Evolutionary conservation across 495 filamentous ascomycete genomes (phyloP).

Genomic region (Xylaria longipes): DNA sequence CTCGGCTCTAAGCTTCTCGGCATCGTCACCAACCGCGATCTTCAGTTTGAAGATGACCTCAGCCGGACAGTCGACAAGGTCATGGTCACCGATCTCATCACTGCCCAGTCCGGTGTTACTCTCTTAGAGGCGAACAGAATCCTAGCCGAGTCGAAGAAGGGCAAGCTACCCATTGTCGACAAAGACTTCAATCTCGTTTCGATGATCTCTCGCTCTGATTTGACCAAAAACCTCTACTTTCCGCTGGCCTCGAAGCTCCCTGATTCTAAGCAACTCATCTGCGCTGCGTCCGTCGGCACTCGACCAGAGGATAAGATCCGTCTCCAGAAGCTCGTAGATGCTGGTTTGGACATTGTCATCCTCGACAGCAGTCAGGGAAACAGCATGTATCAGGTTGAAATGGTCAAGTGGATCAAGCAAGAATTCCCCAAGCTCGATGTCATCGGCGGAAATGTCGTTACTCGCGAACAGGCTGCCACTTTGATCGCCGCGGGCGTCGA

Average conservation of each 20-base stretch:
- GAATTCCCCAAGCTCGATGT: conserved; percentile 87
- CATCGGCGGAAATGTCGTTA: conserved; percentile 98
- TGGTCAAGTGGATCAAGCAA: conserved; percentile 94
- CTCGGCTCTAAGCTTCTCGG: conserved; percentile 94
- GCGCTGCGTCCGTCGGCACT: conserved; percentile 93
- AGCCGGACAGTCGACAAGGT: conserved; percentile 80
- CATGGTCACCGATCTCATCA: conserved; percentile 96
- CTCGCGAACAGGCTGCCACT: conserved; percentile 87
- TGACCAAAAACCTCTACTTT: conserved; percentile 99
- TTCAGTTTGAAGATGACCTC: conserved; percentile 86
- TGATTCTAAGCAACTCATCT: conserved; percentile 96
- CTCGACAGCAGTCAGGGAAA: conserved; percentile 97
- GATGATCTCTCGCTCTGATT: conserved; percentile 93
- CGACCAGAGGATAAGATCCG: conserved; percentile 88
- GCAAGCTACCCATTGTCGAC: conserved; percentile 97
- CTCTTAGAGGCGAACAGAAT: conserved; percentile 91
- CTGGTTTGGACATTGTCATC: conserved; percentile 93
- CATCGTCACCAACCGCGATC: conserved; percentile 96
- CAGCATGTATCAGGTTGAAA: conserved; percentile 94
- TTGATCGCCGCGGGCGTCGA: conserved; percentile 95
- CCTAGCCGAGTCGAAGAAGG: conserved; percentile 95
- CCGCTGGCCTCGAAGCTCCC: conserved; percentile 96
- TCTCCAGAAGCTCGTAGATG: conserved; percentile 87
- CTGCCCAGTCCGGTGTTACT: conserved; percentile 82
- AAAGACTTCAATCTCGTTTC: conserved; percentile 84